Base-by-base conservation (phyloP, 2,329 filamentous ascomycete genomes). In the Pseudopyricularia cyperi region DNA sequence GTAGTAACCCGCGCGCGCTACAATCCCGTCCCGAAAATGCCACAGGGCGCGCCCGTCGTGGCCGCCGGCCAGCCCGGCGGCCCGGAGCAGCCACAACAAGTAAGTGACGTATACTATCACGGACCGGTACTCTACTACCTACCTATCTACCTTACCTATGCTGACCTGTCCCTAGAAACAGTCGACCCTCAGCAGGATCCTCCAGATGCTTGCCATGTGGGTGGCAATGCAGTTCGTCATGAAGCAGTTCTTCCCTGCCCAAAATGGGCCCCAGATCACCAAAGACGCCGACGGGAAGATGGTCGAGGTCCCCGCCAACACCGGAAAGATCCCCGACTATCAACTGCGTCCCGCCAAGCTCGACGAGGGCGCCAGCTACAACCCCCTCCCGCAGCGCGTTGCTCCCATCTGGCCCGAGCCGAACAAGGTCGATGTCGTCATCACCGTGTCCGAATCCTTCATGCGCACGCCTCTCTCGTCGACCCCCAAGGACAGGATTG, bases 341-440 rank as follows among this genome's bases (percentile, higher is more conserved):
- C 71, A 74, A 52, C 71, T 83, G 55, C 79, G 85, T 50, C 83
- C 85, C n/a, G 66, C 72, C 55, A 64, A 67, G 54, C 70, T 82
- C 62, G 65, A 82, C 68, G 73, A 80, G 55, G 80, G 78, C 58
- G 83, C 82, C 22, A 68, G 74, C 50, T 84, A 83, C 64, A 85
- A 76, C 59, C 66, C 68, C 1, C 68, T 88, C 17, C 89, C 89
- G 1, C 76, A 83, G 57, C 77, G 75, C 53, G 74, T 96, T 55
- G 86, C 86, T 35, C 90, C 93, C 22, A 89, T 97, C 62, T 98
- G 93, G 93, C 82, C 87, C 2, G 71, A 77, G 48, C 81, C 93
- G 63, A 87, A 81, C 60, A 72, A 79, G 54, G 68, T 98, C 58
- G 93, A 98, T 66, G 80, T 98, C 59, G 74, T 80, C 58, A 79